Conservation (phyloP, 306 rosid species). For the Lathyrus tuberosus region DNA sequence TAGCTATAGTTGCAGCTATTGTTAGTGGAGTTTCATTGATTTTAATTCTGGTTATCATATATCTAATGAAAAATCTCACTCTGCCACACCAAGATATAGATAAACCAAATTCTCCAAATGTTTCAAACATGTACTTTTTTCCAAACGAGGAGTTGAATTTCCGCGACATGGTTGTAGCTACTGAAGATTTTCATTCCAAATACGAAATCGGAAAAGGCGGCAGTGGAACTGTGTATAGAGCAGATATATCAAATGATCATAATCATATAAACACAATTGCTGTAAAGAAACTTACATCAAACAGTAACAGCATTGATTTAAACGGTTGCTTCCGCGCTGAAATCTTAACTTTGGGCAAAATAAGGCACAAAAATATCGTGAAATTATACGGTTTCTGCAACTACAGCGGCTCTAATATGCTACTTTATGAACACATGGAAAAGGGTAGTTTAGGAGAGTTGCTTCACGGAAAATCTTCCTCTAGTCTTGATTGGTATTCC, state of each 20-base stretch:
- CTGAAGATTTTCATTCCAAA: constrained; percentile 61
- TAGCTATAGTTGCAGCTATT: constrained; percentile 55
- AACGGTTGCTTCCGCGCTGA: constrained; percentile 71
- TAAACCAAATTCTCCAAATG: constrained; percentile 38
- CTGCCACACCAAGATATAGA: constrained; percentile 48
- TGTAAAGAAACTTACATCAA: constrained; percentile 63
- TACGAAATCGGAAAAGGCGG: constrained; percentile 73
- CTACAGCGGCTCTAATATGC: constrained; percentile 61
- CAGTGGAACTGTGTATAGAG: constrained; percentile 74
- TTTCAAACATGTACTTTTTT: constrained; percentile 57
- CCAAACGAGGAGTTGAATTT: constrained; percentile 67
- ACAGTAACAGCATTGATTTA: constrained; percentile 47
- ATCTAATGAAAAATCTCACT: constrained; percentile 55
- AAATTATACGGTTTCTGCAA: constrained; percentile 73
- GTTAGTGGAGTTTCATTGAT: constrained; percentile 69
- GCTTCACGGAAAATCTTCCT: constrained; percentile 56
- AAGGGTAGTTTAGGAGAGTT: constrained; percentile 77
- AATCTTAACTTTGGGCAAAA: constrained; percentile 70
- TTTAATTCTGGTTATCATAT: constrained; percentile 56
- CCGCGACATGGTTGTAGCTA: constrained; percentile 73
- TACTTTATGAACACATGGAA: constrained; percentile 76
- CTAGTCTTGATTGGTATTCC: constrained; percentile 62
- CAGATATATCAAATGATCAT: constrained; percentile 53
- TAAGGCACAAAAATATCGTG: constrained; percentile 76
- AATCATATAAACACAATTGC: constrained; percentile 47